Evolutionary conservation across 2,329 filamentous ascomycete species (phyloP).

Genomic region (Hypoxylon sp.): DNA sequence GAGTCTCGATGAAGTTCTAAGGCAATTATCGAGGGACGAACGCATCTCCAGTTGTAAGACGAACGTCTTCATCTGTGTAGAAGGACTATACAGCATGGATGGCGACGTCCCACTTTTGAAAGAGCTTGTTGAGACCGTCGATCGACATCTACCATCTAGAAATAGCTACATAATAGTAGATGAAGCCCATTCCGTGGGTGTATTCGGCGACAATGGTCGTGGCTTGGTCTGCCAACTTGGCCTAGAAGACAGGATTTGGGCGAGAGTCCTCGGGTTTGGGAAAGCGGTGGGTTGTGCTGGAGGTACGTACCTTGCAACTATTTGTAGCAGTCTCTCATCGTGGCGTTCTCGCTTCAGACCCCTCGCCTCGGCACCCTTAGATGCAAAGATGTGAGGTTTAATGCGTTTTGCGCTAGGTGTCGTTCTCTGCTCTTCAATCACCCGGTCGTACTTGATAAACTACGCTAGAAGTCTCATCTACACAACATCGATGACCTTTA

Average conservation of each 20-base stretch:
- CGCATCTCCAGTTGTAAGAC: constrained; percentile 42
- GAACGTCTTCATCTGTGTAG: constrained; percentile 78
- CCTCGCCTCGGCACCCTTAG: accelerated
- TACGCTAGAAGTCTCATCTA: constrained; percentile 84
- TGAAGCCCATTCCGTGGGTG: constrained; percentile 77
- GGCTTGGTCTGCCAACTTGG: constrained; percentile 72
- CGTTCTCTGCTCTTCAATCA: constrained; percentile 72
- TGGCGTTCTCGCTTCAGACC: not conserved
- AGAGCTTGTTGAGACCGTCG: constrained; percentile 71
- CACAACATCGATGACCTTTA: constrained; percentile 77
- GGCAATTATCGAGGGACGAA: constrained; percentile 42
- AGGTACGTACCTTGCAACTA: constrained; percentile 63
- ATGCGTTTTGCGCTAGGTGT: constrained; percentile 62
- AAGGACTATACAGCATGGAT: constrained; percentile 87
- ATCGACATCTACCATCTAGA: constrained; percentile 67
- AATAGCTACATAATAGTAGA: constrained; percentile 77
- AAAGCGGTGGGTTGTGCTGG: constrained; percentile 79
- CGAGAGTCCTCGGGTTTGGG: constrained; percentile 75
- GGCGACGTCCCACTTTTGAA: constrained; percentile 78
- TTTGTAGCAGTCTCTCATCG: not conserved
- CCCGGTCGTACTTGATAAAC: constrained; percentile 78
- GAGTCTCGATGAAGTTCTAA: constrained; percentile 53
- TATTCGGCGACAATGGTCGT: constrained; percentile 69
- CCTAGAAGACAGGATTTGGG: constrained; percentile 70
- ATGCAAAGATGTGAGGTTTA: constrained; percentile 23